Evolutionary conservation across 192 early-diverging fungal species (phyloP).

Genomic region (Lobosporangium transversale): DNA sequence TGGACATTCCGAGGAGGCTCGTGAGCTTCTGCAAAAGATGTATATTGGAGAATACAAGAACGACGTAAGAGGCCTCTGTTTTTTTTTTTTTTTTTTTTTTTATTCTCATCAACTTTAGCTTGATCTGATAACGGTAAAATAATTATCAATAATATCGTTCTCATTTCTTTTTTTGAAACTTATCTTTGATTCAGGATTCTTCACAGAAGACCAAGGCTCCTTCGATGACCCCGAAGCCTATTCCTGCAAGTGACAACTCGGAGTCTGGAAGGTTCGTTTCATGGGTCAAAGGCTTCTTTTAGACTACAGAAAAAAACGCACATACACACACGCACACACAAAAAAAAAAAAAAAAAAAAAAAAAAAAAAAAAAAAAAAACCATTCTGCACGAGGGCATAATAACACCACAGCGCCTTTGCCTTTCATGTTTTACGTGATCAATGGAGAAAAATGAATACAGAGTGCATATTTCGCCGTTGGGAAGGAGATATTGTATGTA

Average conservation of each 20-base stretch:
- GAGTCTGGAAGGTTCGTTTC: constrained; percentile 56
- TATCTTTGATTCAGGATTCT: too few species aligned
- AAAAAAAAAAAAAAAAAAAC: background rate
- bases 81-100: background rate
- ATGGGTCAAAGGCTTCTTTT: constrained; percentile 52
- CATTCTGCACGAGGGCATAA: background rate
- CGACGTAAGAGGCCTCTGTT: constrained; percentile 52
- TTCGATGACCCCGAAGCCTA: constrained; percentile 30
- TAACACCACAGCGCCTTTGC: background rate
- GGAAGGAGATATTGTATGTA: too few species aligned
- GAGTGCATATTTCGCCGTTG: too few species aligned
- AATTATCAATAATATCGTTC: background rate
- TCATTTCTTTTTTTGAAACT: background rate
- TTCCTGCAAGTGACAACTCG: constrained; percentile 15
- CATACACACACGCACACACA: background rate
- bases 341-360: background rate
- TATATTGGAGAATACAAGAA: constrained; percentile 78
- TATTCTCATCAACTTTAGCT: background rate
- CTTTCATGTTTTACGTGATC: too few species aligned
- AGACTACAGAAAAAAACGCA: background rate
- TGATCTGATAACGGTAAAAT: constrained; percentile 36
- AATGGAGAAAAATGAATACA: too few species aligned
- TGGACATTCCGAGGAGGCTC: constrained; percentile 96
- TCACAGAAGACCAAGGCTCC: constrained; percentile 42
- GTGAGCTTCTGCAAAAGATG: constrained; percentile 79